Evolutionary conservation across 2,329 filamentous ascomycete species (phyloP).

Genomic region (Sporothrix protearum): DNA sequence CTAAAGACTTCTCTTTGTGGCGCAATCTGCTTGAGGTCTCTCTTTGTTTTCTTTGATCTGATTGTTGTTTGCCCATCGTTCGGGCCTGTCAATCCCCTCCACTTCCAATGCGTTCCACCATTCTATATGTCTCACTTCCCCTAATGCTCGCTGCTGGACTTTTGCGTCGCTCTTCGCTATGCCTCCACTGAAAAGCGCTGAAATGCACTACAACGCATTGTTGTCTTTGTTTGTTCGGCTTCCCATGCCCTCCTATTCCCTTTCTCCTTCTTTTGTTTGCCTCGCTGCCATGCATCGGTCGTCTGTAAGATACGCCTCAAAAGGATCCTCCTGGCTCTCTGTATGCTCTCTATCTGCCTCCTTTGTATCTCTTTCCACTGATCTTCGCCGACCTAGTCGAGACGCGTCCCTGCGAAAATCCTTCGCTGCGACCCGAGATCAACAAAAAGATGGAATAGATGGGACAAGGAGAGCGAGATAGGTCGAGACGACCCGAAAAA

Average conservation of each 20-base stretch:
- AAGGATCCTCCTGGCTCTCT: background rate
- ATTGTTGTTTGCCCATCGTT: background rate
- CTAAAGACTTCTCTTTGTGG: background rate
- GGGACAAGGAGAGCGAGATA: background rate
- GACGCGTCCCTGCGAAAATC: constrained; percentile 12
- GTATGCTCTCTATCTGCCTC: background rate
- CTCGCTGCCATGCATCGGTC: background rate
- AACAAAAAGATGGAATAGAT: background rate
- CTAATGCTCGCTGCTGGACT: background rate
- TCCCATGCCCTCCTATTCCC: background rate
- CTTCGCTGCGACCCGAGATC: constrained; percentile 8
- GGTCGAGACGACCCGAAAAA: no score
- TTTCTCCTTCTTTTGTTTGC: background rate
- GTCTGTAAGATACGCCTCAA: background rate
- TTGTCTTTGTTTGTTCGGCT: constrained; percentile 4
- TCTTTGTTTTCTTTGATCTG: background rate
- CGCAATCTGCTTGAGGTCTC: background rate
- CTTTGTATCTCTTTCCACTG: background rate
- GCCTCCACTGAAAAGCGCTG: background rate
- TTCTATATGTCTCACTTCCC: constrained; percentile 8
- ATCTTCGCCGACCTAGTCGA: background rate
- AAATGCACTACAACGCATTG: background rate
- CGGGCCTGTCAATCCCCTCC: background rate
- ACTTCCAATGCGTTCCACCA: background rate
- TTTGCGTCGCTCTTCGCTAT: background rate